These are phyloP conservation scores for Gardenia jasminoides DNA, from an alignment of 257 asterid species.

Conservation along the genomic window DNA sequence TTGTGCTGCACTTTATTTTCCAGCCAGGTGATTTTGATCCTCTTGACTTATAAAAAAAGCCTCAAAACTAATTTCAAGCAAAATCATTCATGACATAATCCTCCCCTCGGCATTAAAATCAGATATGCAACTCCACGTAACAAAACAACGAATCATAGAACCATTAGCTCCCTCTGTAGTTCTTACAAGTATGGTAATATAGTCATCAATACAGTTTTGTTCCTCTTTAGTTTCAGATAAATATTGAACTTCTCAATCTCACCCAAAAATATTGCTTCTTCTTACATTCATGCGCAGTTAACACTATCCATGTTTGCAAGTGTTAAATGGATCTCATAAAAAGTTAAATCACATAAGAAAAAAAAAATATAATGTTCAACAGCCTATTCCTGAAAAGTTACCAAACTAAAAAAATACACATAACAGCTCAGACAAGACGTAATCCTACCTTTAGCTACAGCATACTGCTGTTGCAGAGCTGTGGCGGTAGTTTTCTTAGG, in stretches of 20 bases:
- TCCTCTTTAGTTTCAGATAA: neutral
- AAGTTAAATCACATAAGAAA: neutral
- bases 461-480: slow-evolving; percentile 65
- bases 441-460: slow-evolving; percentile 65
- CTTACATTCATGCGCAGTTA: neutral
- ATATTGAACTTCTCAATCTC: neutral
- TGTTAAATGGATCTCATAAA: neutral
- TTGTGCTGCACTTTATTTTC: neutral
- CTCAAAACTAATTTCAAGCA: neutral
- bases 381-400: neutral
- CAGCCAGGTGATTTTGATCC: neutral
- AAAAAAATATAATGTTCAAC: neutral
- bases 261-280: neutral
- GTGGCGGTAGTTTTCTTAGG: slow-evolving; percentile 71
- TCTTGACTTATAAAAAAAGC: neutral
- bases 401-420: neutral
- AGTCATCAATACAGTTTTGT: neutral
- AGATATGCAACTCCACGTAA: neutral
- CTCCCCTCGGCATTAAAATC: neutral
- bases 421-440: neutral
- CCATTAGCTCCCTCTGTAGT: neutral
- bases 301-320: neutral
- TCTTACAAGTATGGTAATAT: neutral
- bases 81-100: neutral
- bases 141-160: neutral